A percentile compares a stretch with the other conserved stretches of the same genome.
Conservation (phyloP, 495 filamentous ascomycete species). For the Penicillium riverlandense region DNA sequence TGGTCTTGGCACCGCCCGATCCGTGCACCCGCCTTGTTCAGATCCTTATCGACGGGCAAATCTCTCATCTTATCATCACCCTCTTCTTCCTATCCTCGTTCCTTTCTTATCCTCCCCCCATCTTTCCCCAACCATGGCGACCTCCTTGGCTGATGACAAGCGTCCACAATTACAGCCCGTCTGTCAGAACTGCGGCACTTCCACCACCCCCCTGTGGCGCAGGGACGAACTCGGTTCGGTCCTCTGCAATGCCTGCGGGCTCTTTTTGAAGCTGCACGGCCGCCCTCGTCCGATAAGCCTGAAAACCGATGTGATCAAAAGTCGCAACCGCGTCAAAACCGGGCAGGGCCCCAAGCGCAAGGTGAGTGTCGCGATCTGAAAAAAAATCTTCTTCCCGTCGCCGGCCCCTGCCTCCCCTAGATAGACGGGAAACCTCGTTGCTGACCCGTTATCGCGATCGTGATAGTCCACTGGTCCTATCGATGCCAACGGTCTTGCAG, state of each 20-base stretch:
- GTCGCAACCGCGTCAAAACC: conserved; percentile 95
- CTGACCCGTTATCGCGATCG: conserved; percentile 17
- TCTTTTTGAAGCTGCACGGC: conserved; percentile 95
- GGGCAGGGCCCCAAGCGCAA: conserved; percentile 84
- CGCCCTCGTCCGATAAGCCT: conserved; percentile 88
- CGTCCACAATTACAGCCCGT: conserved; percentile 72
- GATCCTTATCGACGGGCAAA: conserved; percentile 39
- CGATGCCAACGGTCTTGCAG: conserved; percentile 51
- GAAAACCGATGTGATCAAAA: conserved; percentile 99
- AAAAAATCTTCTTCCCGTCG: conserved; percentile 21
- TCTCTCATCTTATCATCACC: conserved; percentile 19
- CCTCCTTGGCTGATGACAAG: conserved; percentile 49
- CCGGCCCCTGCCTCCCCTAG: not conserved
- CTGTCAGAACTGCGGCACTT: conserved; percentile 95
- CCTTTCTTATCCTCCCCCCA: conserved; percentile 3
- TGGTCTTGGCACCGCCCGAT: conserved; percentile 33
- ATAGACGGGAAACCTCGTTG: conserved; percentile 17
- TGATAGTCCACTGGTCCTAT: conserved; percentile 39
- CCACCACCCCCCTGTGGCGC: conserved; percentile 93
- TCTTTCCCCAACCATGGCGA: conserved; percentile 42
- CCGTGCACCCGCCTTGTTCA: conserved; percentile 21
- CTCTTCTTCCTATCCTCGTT: conserved; percentile 10
- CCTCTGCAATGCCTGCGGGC: conserved; percentile 97
- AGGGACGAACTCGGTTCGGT: conserved; percentile 93
- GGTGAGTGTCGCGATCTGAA: conserved; percentile 42